phyloP scores from a whole-genome alignment of 2,329 filamentous ascomycete species.

The Aspergillus sp. region DNA sequence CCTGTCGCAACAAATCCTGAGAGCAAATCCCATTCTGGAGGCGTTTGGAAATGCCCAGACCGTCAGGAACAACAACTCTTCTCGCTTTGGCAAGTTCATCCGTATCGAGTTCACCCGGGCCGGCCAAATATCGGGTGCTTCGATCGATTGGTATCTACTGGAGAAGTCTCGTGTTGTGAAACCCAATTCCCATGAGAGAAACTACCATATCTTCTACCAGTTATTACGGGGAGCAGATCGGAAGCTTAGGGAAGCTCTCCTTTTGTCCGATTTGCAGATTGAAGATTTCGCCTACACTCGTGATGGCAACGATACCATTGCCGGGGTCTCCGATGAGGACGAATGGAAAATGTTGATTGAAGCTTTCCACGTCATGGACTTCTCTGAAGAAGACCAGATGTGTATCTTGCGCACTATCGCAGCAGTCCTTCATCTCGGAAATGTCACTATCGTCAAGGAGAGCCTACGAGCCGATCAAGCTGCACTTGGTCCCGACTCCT shows the following conservation, averaged over 20 bases:
- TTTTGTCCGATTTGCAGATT: slow-evolving; percentile 72
- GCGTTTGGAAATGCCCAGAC: slow-evolving; percentile 98
- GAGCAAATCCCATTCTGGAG: slow-evolving; percentile 95
- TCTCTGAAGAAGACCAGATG: slow-evolving; percentile 78
- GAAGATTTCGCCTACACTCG: slow-evolving; percentile 90
- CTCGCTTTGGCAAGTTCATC: slow-evolving; percentile 97
- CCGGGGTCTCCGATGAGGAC: slow-evolving; percentile 82
- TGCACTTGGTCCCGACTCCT: slow-evolving; percentile 72
- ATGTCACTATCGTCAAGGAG: slow-evolving; percentile 86
- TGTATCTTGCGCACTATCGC: slow-evolving; percentile 85
- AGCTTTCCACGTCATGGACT: slow-evolving; percentile 92
- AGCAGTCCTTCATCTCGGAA: slow-evolving; percentile 89
- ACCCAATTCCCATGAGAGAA: slow-evolving; percentile 83
- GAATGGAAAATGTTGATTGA: slow-evolving; percentile 92
- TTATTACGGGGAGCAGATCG: slow-evolving; percentile 79
- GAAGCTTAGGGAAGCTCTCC: slow-evolving; percentile 71
- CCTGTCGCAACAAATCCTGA: slow-evolving; percentile 91
- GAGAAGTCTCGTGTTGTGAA: slow-evolving; percentile 97
- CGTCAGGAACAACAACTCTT: slow-evolving; percentile 97
- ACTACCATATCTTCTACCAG: slow-evolving; percentile 98
- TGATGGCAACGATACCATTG: slow-evolving; percentile 87
- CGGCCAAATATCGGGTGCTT: slow-evolving; percentile 91
- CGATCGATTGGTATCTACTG: slow-evolving; percentile 97
- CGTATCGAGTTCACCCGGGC: slow-evolving; percentile 88
- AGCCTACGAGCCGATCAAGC: slow-evolving; percentile 90